Evolutionary conservation across 257 asterid species (phyloP).

Genomic region (Salvia splendens): DNA sequence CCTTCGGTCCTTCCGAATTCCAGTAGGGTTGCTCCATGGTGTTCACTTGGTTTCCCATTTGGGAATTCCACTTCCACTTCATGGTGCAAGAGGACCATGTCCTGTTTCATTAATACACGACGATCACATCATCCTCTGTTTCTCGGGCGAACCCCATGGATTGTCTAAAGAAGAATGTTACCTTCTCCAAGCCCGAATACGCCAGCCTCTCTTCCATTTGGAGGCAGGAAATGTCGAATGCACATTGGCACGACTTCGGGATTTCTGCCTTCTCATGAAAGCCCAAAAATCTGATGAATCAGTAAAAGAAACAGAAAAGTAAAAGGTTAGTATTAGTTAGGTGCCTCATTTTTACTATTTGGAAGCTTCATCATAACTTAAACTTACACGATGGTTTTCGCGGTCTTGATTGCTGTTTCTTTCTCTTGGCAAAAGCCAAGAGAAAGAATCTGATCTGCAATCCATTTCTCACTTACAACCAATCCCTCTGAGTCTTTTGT

Average conservation of each 20-base stretch:
- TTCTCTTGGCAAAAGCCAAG: constrained; percentile 58
- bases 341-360: neutral
- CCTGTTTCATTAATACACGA: constrained; percentile 43
- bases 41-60: constrained; percentile 54
- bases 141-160: neutral
- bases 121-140: neutral
- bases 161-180: constrained; percentile 24
- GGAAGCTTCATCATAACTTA: neutral
- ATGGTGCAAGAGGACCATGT: constrained; percentile 91
- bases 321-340: too few species aligned
- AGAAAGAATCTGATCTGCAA: constrained; percentile 52
- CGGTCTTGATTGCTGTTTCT: constrained; percentile 62
- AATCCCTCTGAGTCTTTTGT: constrained; percentile 33
- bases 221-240: constrained; percentile 73
- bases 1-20: constrained; percentile 68
- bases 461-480: constrained; percentile 52
- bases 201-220: constrained; percentile 82
- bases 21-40: constrained; percentile 69
- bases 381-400: constrained; percentile 82
- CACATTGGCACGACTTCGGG: constrained; percentile 59
- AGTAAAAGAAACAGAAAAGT: too few species aligned
- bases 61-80: constrained; percentile 84
- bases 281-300: constrained; percentile 54
- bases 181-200: constrained; percentile 72
- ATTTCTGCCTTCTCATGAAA: constrained; percentile 67